Evolutionary conservation across 2,329 filamentous ascomycete genomes (phyloP), one percentile per base, ranked within the genome.

Genomic region (Neodidymelliopsis sp.): DNA sequence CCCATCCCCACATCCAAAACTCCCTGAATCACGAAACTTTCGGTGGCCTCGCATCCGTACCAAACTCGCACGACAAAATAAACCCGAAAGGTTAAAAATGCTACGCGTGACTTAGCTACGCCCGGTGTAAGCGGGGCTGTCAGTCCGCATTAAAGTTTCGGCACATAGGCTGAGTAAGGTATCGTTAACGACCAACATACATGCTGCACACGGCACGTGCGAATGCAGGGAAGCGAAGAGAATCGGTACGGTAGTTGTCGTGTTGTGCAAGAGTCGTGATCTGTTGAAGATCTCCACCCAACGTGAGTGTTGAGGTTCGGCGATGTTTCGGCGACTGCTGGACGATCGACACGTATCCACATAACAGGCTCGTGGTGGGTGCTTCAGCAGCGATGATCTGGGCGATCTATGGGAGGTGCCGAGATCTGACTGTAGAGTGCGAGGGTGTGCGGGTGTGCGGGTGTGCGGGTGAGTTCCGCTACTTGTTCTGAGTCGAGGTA

Each of bases 281-380:
- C n/a, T n/a, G n/a, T n/a, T n/a, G n/a, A n/a, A n/a, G n/a, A n/a
- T n/a, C n/a, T n/a, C n/a, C n/a, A n/a, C n/a, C n/a, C n/a, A 18
- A 4, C 9, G 39, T 33, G 39, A 48, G 41, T 30, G 29, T 19
- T 20, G 19, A 24, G 20, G 19, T 19, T 35, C 35, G 47, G 40
- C 36, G 19, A 44, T 15, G 20, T 20, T 18, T 22, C 25, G 34
- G 42, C 29, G 8, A 29, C 8, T 9, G 27, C n/a, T 29, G 15
- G 30, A 27, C 42, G 42, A 46, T 46, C 16, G 16, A 12, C 9
- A n/a, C 20, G 13, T 18, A 13, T 38, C 40, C 40, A 30, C 24
- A 15, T 18, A 47, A 48, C 35, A 35, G 35, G 40, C 35, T 35
- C 16, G 24, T 39, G 47, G 35, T 44, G 46, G 39, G 46, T 49